phyloP scores from a whole-genome alignment of 495 filamentous ascomycete species.

The Aspergillus mulundensis region DNA sequence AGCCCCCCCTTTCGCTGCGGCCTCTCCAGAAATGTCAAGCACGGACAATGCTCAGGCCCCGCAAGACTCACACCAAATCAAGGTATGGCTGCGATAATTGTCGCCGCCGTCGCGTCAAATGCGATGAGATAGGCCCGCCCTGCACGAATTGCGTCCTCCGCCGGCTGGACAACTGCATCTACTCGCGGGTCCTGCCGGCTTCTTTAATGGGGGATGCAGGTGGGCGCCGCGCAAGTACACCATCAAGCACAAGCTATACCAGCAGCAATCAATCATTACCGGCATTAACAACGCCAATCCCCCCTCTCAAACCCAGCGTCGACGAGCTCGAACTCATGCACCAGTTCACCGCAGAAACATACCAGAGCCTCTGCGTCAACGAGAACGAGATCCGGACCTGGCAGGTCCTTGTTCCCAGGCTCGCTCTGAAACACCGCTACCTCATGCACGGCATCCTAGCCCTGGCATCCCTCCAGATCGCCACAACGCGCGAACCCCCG shows the following conservation, averaged over 20 bases:
- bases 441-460: not conserved
- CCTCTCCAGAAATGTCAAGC: not conserved
- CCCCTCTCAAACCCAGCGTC: not conserved
- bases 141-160: constrained; percentile 27
- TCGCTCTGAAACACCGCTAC: not conserved
- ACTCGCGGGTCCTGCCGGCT: constrained; percentile 18
- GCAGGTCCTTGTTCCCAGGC: not conserved
- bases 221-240: not conserved
- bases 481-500: not conserved
- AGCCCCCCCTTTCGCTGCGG: too few relatives aligned
- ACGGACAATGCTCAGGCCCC: constrained; percentile 5
- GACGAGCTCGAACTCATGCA: not conserved
- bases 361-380: not conserved
- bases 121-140: constrained; percentile 27
- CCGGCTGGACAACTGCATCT: constrained; percentile 22
- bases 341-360: not conserved
- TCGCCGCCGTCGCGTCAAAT: constrained; percentile 45
- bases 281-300: not conserved
- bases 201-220: constrained; percentile 4
- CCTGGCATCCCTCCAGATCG: not conserved
- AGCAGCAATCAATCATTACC: too few relatives aligned
- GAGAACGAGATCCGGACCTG: not conserved
- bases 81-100: constrained; percentile 47
- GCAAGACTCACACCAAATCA: constrained; percentile 43
- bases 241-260: too few relatives aligned